phyloP scores from a whole-genome alignment of 2,329 filamentous ascomycete genomes.

The Trichophyton rubrum region DNA sequence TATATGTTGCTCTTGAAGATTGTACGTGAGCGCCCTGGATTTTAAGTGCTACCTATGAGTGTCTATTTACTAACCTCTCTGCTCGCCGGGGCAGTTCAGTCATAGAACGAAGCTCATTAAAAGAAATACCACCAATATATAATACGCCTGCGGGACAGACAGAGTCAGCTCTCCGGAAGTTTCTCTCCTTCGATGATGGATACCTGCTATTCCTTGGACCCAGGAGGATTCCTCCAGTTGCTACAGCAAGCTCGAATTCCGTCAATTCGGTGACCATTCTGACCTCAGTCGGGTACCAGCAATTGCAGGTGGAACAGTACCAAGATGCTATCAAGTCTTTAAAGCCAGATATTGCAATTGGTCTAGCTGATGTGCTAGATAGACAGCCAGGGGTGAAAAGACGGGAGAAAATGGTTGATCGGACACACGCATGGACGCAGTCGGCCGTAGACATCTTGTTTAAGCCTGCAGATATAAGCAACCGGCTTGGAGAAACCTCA shows the following conservation, averaged over 20 bases:
- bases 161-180: conserved; percentile 55
- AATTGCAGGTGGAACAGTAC: conserved; percentile 58
- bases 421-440: conserved; percentile 70
- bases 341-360: conserved; percentile 67
- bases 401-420: conserved; percentile 68
- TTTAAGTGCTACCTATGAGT: background rate
- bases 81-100: conserved; percentile 39
- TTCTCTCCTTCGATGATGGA: conserved; percentile 58
- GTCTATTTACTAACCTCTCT: conserved; percentile 19
- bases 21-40: conserved; percentile 47
- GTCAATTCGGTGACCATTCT: conserved; percentile 61
- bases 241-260: conserved; percentile 55
- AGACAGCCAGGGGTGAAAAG: conserved; percentile 55
- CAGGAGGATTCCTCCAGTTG: conserved; percentile 63
- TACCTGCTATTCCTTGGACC: conserved; percentile 61
- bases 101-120: conserved; percentile 44
- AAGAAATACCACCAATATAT: conserved; percentile 41
- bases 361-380: conserved; percentile 58
- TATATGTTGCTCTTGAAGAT: conserved; percentile 81
- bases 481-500: conserved; percentile 32
- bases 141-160: conserved; percentile 33
- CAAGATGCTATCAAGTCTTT: conserved; percentile 50
- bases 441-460: conserved; percentile 45
- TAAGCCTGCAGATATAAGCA: conserved; percentile 19
- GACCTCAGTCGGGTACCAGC: conserved; percentile 75